phyloP scores from a whole-genome alignment of 2,329 filamentous ascomycete genomes.

The Colletotrichum abscissum region DNA sequence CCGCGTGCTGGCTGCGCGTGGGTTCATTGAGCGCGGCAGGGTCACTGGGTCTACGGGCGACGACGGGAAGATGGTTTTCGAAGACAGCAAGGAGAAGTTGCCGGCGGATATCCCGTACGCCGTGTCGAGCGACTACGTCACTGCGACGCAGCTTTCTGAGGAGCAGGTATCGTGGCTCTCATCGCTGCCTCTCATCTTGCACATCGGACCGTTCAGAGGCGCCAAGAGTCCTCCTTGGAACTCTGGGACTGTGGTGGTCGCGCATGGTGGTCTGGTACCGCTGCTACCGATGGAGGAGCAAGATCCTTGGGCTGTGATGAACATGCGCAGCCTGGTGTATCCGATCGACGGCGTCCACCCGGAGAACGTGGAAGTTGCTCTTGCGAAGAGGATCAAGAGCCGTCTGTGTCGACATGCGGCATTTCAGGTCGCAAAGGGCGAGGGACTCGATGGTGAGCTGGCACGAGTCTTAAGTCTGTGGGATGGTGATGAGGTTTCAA shows the following conservation, averaged over 20 bases:
- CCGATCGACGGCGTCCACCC: slow-evolving; percentile 45
- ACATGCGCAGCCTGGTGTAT: slow-evolving; percentile 83
- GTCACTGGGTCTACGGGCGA: background rate
- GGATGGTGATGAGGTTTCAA: background rate
- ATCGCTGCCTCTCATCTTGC: background rate
- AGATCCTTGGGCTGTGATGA: slow-evolving; percentile 87
- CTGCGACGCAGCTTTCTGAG: background rate
- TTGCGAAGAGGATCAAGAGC: background rate
- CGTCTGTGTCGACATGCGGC: background rate
- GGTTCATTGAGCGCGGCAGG: slow-evolving; percentile 48
- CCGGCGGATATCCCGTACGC: background rate
- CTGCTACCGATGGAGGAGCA: slow-evolving; percentile 75
- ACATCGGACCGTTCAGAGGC: background rate
- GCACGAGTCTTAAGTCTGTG: background rate
- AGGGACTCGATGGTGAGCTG: background rate
- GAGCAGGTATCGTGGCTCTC: background rate
- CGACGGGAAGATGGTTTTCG: background rate
- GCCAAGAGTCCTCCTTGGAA: background rate
- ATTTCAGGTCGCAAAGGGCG: background rate
- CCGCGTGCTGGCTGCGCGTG: slow-evolving; percentile 76
- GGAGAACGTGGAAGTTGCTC: background rate
- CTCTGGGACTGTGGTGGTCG: background rate
- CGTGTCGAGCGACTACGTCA: background rate
- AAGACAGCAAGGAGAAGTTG: background rate
- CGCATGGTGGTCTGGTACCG: slow-evolving; percentile 79